Conservation (phyloP, 2,329 filamentous ascomycete species). For the Phoma herbarum region DNA sequence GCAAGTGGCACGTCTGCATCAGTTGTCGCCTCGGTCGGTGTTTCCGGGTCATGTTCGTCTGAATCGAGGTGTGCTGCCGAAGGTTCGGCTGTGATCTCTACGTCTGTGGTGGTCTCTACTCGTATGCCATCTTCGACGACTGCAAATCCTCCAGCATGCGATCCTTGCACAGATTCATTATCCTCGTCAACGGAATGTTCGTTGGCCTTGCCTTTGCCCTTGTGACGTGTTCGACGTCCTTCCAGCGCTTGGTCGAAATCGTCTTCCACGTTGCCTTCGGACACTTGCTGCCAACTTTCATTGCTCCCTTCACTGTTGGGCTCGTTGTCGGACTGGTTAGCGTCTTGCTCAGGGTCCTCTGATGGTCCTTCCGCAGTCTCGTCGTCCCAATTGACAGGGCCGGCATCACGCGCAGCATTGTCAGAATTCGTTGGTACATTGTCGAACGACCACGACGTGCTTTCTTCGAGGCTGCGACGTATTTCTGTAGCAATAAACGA, state of each 20-base stretch:
- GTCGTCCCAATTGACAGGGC: conserved; percentile 42
- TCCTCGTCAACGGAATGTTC: conserved; percentile 5
- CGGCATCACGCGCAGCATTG: conserved; percentile 7
- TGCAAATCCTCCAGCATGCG: not conserved
- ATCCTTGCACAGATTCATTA: not conserved
- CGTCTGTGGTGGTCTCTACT: conserved; percentile 8
- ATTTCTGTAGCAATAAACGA: conserved; percentile 59
- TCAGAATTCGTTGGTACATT: conserved; percentile 28
- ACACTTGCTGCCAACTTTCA: conserved; percentile 53
- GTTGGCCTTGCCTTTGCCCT: conserved; percentile 39
- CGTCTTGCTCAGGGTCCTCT: conserved; percentile 12
- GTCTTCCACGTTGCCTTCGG: conserved; percentile 39
- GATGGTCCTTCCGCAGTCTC: conserved; percentile 23
- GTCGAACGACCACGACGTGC: conserved; percentile 44
- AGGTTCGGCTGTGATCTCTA: conserved; percentile 3
- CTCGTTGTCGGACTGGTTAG: conserved; percentile 36
- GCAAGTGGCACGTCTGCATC: conserved; percentile 17
- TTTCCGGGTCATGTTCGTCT: conserved; percentile 3
- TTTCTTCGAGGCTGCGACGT: conserved; percentile 58
- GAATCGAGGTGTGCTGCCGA: conserved; percentile 4
- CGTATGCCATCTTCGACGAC: conserved; percentile 3
- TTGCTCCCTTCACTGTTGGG: conserved; percentile 49
- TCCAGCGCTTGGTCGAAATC: conserved; percentile 41
- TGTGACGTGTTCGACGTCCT: conserved; percentile 32
- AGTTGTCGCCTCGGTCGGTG: not conserved